phyloP scores from a whole-genome alignment of 495 filamentous ascomycete genomes.

The Podospora didyma region DNA sequence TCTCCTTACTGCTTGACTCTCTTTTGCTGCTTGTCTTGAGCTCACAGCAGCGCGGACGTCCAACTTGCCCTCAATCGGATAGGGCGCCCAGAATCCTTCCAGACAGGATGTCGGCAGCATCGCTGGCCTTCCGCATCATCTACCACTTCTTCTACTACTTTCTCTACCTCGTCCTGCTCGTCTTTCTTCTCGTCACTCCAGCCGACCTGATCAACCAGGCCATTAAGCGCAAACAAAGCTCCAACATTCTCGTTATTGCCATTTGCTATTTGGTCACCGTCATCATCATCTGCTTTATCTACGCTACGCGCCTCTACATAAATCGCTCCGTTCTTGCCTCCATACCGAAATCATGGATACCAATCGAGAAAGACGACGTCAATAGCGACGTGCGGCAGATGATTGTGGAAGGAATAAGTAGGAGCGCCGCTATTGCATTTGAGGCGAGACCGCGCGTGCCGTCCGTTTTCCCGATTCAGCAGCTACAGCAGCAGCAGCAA shows the following conservation, averaged over 20 bases:
- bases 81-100: background rate
- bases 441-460: constrained; percentile 65
- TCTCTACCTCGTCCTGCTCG: constrained; percentile 67
- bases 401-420: constrained; percentile 63
- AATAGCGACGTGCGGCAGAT: constrained; percentile 67
- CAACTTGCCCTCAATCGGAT: background rate
- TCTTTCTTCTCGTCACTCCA: constrained; percentile 75
- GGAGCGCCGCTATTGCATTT: constrained; percentile 79
- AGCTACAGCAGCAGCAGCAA: background rate
- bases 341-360: constrained; percentile 82
- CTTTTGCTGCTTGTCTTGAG: background rate
- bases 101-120: background rate
- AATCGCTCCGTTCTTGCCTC: constrained; percentile 70
- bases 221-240: constrained; percentile 55
- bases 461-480: constrained; percentile 13
- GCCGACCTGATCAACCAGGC: constrained; percentile 81
- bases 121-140: constrained; percentile 64
- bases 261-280: constrained; percentile 75
- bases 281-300: constrained; percentile 68
- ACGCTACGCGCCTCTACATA: constrained; percentile 82
- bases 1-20: background rate
- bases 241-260: constrained; percentile 81
- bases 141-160: constrained; percentile 78
- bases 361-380: constrained; percentile 75
- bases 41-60: background rate